Evolutionary conservation across 352 stramenopile species (phyloP), one percentile per base, ranked within the genome.

Genomic region (Globisporangium splendens): DNA sequence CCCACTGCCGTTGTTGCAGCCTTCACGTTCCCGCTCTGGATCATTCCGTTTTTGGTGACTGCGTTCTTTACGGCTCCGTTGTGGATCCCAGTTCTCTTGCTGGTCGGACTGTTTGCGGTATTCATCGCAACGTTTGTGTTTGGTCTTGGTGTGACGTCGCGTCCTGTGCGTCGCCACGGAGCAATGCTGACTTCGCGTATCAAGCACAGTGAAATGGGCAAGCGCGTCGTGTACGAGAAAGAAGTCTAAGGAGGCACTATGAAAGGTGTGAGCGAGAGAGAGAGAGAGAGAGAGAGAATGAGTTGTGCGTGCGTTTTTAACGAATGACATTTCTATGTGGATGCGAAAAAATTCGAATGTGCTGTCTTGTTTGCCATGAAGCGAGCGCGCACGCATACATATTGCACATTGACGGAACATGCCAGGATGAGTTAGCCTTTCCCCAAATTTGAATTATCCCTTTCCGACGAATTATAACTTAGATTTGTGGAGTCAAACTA

Each of bases 221-320:
- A 93, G 66, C 84, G 84, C 57, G 80, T 93, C 43, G 77, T 91
- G 42, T 93, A 93, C 62, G 81, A 91, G 67, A 93, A 93, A 72
- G 68, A 71, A 14, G 53, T 72, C 41, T 93, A 70, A 75, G 46
- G 10, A 48, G 10, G n/a, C n/a, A n/a, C 28, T 8, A 35, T 35
- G 28, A 35, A 35, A 0, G n/a, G n/a, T n/a, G n/a, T n/a, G n/a
- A n/a, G n/a, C n/a, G n/a, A n/a, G n/a, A n/a, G n/a, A n/a, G n/a
- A n/a, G 5, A 11, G 28, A 3, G 7, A 35, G 46, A 20, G 21
- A 21, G 43, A 18, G 43, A 35, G 24, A 6, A 31, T 31, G 7
- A 35, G 28, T 35, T 35, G 28, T 35, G 28, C 28, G 28, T 35
- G 28, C 28, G 7, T 35, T 35, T 35, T 11, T 35, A 10, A 10